Evolutionary conservation across 228 moss, liverwort and hornwort genomes (phyloP).

Genomic region (Sphagnum fallax): DNA sequence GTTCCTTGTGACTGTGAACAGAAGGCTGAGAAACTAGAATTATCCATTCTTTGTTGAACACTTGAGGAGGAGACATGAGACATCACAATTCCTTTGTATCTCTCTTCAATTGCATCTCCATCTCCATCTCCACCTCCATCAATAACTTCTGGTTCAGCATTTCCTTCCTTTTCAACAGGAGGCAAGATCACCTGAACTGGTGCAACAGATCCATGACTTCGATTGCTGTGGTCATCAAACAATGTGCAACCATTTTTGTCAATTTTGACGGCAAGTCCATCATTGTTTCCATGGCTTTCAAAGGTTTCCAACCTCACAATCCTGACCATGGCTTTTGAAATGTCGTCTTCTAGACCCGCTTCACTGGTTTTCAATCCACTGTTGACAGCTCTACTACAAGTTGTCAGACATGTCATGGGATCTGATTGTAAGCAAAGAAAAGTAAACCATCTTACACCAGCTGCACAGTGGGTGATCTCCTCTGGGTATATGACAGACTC

Average conservation of each 20-base stretch:
- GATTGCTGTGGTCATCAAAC: neutral
- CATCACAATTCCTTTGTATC: neutral
- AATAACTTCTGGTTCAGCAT: too few relatives aligned
- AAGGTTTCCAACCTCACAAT: neutral
- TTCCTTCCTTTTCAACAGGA: neutral
- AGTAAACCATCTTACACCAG: conserved; percentile 55
- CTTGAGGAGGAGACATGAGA: neutral
- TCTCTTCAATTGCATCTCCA: neutral
- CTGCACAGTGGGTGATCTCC: conserved; percentile 53
- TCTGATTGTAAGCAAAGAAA: conserved; percentile 21
- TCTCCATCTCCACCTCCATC: too few relatives aligned
- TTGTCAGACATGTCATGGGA: neutral
- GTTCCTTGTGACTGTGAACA: neutral
- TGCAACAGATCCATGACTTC: neutral
- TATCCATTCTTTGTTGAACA: neutral
- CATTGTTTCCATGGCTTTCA: neutral
- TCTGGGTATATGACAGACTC: conserved; percentile 41
- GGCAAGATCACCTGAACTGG: neutral
- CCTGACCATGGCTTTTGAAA: neutral
- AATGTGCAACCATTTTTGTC: neutral
- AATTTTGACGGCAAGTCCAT: neutral
- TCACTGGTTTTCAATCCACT: neutral
- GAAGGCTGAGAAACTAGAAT: neutral
- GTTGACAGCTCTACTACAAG: neutral
- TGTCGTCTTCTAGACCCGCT: neutral